Percentiles rank a stretch among this genome's conserved stretches.
These are phyloP conservation scores for Metschnikowia proteae DNA, from an alignment of 805 yeast species.

Conservation along the genomic window DNA sequence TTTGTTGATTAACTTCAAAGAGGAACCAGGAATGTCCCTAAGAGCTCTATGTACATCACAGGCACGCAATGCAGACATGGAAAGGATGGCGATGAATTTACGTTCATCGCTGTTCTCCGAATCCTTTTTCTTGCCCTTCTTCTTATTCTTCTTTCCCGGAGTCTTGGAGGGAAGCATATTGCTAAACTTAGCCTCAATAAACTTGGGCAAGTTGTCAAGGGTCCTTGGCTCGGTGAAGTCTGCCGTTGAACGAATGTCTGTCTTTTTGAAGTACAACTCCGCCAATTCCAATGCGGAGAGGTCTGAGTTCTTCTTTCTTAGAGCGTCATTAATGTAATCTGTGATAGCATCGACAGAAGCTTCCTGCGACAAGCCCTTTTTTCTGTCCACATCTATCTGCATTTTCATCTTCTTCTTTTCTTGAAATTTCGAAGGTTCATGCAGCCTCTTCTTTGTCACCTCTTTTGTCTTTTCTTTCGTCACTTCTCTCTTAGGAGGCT, in stretches of 20 bases:
- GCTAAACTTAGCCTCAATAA: constrained; percentile 48
- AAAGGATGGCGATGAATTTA: constrained; percentile 49
- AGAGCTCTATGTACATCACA: constrained; percentile 77
- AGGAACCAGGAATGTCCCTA: constrained; percentile 45
- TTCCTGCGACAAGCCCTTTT: constrained; percentile 50
- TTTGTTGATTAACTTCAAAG: constrained; percentile 71
- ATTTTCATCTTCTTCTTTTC: constrained; percentile 64
- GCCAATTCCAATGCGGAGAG: constrained; percentile 72
- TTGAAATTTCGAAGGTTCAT: constrained; percentile 43
- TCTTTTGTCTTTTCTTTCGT: neutral
- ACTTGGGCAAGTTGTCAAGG: constrained; percentile 53
- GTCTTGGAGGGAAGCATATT: constrained; percentile 40
- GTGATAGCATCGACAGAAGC: constrained; percentile 55
- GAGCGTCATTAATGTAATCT: constrained; percentile 60
- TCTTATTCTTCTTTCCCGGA: constrained; percentile 25
- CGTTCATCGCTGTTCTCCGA: constrained; percentile 24
- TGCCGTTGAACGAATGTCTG: constrained; percentile 58
- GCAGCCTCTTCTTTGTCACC: constrained; percentile 21
- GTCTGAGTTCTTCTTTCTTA: constrained; percentile 59
- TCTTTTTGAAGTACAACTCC: constrained; percentile 57
- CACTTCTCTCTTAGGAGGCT: constrained; percentile 1
- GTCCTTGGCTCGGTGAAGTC: constrained; percentile 50
- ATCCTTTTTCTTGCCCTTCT: constrained; percentile 24
- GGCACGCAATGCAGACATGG: constrained; percentile 80
- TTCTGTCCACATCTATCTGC: constrained; percentile 59